phyloP scores from a whole-genome alignment of 768 basidiomycete genomes.

The Lentinula raphanica region DNA sequence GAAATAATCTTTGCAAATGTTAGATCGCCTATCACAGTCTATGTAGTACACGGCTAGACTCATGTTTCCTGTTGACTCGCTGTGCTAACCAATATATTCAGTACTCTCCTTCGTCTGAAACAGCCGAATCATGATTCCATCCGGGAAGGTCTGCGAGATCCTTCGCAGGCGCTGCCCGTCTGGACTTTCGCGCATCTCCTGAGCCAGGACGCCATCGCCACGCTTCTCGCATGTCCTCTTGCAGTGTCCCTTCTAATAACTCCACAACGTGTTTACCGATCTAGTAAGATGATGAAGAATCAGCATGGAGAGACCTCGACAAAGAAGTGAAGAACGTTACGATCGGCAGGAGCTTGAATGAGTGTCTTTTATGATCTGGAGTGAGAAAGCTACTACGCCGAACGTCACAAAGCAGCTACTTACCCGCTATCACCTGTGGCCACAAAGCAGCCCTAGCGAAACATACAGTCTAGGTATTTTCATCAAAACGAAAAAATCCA shows the following conservation, averaged over 20 bases:
- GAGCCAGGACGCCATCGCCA: slow-evolving; percentile 7
- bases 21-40: too few relatives aligned
- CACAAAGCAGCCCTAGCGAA: not conserved
- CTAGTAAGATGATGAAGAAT: not conserved
- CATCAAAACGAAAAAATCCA: too few relatives aligned
- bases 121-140: not conserved
- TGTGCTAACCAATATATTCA: too few relatives aligned
- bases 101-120: not conserved
- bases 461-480: too few relatives aligned
- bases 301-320: too few relatives aligned
- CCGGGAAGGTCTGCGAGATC: slow-evolving; percentile 3
- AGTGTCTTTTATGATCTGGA: not conserved
- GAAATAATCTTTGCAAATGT: slow-evolving; percentile 16
- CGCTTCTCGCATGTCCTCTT: not conserved
- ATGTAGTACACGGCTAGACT: too few relatives aligned
- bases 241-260: not conserved
- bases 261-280: not conserved
- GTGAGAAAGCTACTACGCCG: not conserved
- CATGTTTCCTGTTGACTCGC: too few relatives aligned
- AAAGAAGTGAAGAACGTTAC: not conserved
- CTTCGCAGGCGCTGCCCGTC: not conserved
- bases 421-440: slow-evolving; percentile 7
- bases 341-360: slow-evolving; percentile 5
- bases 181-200: slow-evolving; percentile 1
- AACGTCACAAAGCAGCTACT: not conserved